These are phyloP conservation scores for Ciborinia camelliae DNA, from an alignment of 2,329 filamentous ascomycete species.

Conservation along the genomic window DNA sequence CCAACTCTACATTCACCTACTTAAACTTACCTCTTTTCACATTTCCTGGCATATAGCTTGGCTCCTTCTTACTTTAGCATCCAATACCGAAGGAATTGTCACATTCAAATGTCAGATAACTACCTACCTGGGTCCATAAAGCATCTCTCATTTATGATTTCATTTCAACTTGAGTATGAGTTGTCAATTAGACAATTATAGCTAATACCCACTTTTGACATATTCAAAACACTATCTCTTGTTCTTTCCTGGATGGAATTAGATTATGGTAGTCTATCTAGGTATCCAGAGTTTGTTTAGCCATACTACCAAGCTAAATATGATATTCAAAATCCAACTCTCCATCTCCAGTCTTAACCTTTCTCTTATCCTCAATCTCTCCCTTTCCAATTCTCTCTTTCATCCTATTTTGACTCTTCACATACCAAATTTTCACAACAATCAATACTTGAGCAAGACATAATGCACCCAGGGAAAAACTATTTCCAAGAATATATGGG, in stretches of 20 bases:
- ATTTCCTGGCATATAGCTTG: neutral
- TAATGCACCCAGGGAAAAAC: slow-evolving; percentile 28
- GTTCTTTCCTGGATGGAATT: no score
- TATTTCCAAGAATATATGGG: slow-evolving; percentile 30
- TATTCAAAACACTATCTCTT: neutral
- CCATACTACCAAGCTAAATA: no score
- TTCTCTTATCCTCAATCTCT: slow-evolving; percentile 44
- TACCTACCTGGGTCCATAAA: no score
- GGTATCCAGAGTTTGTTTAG: no score
- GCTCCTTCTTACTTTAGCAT: neutral
- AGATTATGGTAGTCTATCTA: no score
- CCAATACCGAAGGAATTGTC: neutral
- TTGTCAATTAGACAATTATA: neutral
- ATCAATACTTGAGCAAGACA: slow-evolving; percentile 37
- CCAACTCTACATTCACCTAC: no score
- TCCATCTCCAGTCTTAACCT: slow-evolving; percentile 46
- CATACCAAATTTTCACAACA: slow-evolving; percentile 42
- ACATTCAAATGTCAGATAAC: neutral
- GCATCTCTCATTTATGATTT: neutral
- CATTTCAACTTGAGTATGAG: no score
- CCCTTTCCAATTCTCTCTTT: slow-evolving; percentile 43
- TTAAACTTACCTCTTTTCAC: no score
- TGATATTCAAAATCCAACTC: slow-evolving; percentile 49
- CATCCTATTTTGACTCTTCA: slow-evolving; percentile 41
- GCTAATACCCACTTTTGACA: neutral